Base-by-base conservation (phyloP, 176 grass and related monocot species). In the Triticum monococcum region DNA sequence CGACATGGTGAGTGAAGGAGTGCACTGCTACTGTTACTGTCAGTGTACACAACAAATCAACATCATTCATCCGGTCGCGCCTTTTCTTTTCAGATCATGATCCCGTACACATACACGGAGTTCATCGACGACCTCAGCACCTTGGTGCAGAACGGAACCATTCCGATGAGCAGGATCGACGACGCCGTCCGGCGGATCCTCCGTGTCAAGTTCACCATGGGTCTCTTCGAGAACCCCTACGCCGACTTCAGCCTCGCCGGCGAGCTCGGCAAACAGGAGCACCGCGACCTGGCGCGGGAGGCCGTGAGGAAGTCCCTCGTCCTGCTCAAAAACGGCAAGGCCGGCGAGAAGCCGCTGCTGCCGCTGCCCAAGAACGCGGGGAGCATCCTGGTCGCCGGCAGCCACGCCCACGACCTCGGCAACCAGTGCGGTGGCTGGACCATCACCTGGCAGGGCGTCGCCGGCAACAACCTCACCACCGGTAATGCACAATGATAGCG, bases 371-470 rank as follows among this genome's bases (percentile, higher is more conserved):
- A 88, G 69, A 90, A 86, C 2, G 54, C 86, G 1, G 72, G 46
- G 9, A 86, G 75, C 81, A 88, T 97, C 57, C 88, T 97, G 3
- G 86, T 91, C 23, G 89, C 88, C 3, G 92, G 92, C 16, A 89
- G 45, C 78, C 84, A 97, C 80, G 92, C 92, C 16, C 74, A 94
- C 45, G 78, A 97, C 61, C 87, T 92, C 60, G 92, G 95, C 38
- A 88, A 84, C 63, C 95, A 97, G 65, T 94, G 95, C 22, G 90
- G 95, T 48, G 95, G 95, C 18, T 97, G 92, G 95, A 97, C 95
- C 65, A 92, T 92, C 12, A 78, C 77, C 54, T 94, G 90, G 95
- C 92, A 92, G 6, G 95, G 95, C 22, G 25, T 26, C 16, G 45
- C 50, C 12, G 92, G 92, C 6, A 92, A 70, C 68, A 33, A 70